Evolutionary conservation across 2,329 filamentous ascomycete species (phyloP).

Genomic region (Hypomyces rosellus): DNA sequence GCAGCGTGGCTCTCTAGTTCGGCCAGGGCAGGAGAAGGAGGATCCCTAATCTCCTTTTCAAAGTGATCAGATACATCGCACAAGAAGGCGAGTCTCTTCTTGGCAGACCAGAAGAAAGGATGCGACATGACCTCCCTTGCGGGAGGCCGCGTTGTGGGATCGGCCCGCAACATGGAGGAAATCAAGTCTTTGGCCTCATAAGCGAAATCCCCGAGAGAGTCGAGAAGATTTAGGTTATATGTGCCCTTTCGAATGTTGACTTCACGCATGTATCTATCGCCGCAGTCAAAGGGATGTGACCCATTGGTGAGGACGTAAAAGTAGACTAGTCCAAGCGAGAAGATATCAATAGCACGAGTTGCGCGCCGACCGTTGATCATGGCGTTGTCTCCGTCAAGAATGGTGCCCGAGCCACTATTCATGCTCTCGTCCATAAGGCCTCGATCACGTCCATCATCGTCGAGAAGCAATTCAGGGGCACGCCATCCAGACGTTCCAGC

Average conservation of each 20-base stretch:
- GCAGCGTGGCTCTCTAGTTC: conserved; percentile 51
- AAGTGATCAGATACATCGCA: conserved; percentile 96
- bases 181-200: conserved; percentile 86
- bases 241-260: conserved; percentile 93
- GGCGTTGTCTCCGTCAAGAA: conserved; percentile 51
- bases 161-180: conserved; percentile 61
- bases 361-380: conserved; percentile 63
- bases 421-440: conserved; percentile 45
- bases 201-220: conserved; percentile 73
- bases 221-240: conserved; percentile 63
- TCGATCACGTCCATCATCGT: conserved; percentile 58
- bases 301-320: conserved; percentile 97
- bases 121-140: conserved; percentile 80
- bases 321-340: conserved; percentile 95
- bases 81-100: conserved; percentile 86
- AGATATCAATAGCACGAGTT: conserved; percentile 94
- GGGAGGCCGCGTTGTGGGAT: conserved; percentile 56
- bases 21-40: conserved; percentile 61
- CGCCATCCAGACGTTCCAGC: conserved; percentile 95
- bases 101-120: conserved; percentile 92
- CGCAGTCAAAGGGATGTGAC: conserved; percentile 87
- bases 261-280: conserved; percentile 90
- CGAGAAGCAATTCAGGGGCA: conserved; percentile 83
- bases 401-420: conserved; percentile 55
- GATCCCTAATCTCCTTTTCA: conserved; percentile 83